Conservation (phyloP, 345 rosid species). For the Anastatica hierochuntica region DNA sequence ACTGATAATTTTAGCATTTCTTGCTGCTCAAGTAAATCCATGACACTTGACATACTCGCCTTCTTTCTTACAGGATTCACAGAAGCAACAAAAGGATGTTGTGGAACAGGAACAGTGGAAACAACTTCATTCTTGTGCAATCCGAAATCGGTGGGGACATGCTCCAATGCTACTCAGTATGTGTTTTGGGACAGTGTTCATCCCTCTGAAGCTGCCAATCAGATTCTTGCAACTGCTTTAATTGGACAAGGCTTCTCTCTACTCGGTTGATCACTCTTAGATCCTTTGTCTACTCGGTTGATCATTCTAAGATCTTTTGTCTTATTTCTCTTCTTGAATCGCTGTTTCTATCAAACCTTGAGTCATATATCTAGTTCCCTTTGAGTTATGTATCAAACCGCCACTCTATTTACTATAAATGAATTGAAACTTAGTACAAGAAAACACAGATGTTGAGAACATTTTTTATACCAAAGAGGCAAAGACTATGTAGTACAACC, state of each 20-base stretch:
- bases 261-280: constrained; percentile 19
- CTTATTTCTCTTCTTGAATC: no score
- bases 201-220: constrained; percentile 86
- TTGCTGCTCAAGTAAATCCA: no score
- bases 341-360: no score
- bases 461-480: neutral
- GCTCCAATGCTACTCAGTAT: constrained; percentile 69
- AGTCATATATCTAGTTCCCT: no score
- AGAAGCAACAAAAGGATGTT: constrained; percentile 83
- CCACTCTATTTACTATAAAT: no score
- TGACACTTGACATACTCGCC: neutral
- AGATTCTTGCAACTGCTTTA: constrained; percentile 63
- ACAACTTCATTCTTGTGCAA: constrained; percentile 70
- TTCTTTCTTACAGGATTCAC: constrained; percentile 40
- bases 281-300: no score
- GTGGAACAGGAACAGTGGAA: constrained; percentile 83
- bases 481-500: constrained; percentile 10
- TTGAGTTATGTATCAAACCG: no score
- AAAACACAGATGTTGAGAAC: no score
- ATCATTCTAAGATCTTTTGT: no score
- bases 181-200: constrained; percentile 95
- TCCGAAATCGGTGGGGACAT: constrained; percentile 60
- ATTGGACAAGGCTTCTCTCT: constrained; percentile 62
- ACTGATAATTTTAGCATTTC: no score
- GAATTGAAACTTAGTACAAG: no score